A percentile compares a stretch with the other conserved stretches of the same genome.
phyloP scores from a whole-genome alignment of 495 filamentous ascomycete species.

The Aspergillus funiculosus region DNA sequence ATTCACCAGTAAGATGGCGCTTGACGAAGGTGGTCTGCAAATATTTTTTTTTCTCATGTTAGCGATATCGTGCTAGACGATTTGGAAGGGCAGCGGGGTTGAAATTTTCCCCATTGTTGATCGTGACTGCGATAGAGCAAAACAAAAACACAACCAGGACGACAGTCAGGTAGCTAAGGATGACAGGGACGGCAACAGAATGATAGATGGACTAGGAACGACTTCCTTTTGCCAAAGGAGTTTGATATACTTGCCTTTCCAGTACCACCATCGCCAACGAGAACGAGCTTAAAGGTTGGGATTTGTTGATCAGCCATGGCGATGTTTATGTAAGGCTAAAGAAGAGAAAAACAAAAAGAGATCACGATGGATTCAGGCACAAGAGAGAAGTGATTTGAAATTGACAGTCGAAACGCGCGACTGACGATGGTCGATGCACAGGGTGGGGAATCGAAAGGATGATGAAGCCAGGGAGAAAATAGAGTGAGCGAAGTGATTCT shows the following conservation, averaged over 20 bases:
- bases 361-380: constrained; percentile 1
- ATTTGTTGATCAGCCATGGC: constrained; percentile 55
- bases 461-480: constrained; percentile 21
- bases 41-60: constrained; percentile 22
- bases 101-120: constrained; percentile 30
- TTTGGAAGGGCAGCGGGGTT: constrained; percentile 21
- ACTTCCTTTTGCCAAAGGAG: neutral
- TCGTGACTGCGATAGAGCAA: constrained; percentile 17
- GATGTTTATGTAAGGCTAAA: constrained; percentile 30
- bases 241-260: constrained; percentile 74
- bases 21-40: constrained; percentile 98
- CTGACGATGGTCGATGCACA: constrained; percentile 20
- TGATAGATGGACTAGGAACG: neutral
- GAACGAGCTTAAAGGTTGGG: constrained; percentile 97
- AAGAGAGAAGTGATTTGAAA: constrained; percentile 7
- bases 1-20: constrained; percentile 98
- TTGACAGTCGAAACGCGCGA: constrained; percentile 16
- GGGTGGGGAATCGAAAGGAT: constrained; percentile 23
- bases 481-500: constrained; percentile 24
- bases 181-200: neutral
- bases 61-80: constrained; percentile 20
- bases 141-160: constrained; percentile 10
- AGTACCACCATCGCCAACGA: constrained; percentile 99
- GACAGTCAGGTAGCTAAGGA: neutral
- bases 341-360: constrained; percentile 6